These are phyloP conservation scores for Paramecium sexaurelia DNA, from an alignment of 73 alveolate genomes.

Conservation along the genomic window DNA sequence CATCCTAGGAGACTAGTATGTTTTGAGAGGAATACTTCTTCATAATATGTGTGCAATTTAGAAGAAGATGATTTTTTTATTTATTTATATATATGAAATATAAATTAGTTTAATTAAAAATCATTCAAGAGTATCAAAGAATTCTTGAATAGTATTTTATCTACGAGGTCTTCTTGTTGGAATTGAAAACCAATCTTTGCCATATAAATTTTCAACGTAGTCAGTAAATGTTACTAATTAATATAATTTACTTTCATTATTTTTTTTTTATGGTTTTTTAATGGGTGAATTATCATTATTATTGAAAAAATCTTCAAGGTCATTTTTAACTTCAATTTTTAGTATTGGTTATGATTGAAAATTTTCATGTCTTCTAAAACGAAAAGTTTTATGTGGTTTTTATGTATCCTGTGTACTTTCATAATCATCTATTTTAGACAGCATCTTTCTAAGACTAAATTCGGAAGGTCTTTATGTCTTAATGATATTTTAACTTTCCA, in stretches of 20 bases:
- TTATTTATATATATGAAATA: background rate
- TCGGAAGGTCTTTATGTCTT: background rate
- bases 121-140: conserved; percentile 9
- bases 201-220: conserved; percentile 22
- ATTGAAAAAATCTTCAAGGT: background rate
- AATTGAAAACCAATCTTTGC: conserved; percentile 18
- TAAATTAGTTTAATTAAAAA: background rate
- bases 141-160: background rate
- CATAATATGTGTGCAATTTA: too few species aligned
- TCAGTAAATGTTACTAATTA: conserved; percentile 29
- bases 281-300: background rate
- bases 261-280: background rate
- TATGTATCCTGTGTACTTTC: background rate
- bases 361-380: conserved; percentile 1
- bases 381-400: background rate
- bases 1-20: background rate
- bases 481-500: background rate
- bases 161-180: background rate
- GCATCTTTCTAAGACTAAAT: background rate
- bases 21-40: background rate
- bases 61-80: too few species aligned
- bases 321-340: background rate
- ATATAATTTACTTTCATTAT: background rate
- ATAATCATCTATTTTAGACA: background rate
- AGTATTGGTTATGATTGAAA: background rate